A percentile compares a stretch with the other conserved stretches of the same genome.
Conservation (phyloP, 495 filamentous ascomycete genomes). For the Penicillium mononematosum region DNA sequence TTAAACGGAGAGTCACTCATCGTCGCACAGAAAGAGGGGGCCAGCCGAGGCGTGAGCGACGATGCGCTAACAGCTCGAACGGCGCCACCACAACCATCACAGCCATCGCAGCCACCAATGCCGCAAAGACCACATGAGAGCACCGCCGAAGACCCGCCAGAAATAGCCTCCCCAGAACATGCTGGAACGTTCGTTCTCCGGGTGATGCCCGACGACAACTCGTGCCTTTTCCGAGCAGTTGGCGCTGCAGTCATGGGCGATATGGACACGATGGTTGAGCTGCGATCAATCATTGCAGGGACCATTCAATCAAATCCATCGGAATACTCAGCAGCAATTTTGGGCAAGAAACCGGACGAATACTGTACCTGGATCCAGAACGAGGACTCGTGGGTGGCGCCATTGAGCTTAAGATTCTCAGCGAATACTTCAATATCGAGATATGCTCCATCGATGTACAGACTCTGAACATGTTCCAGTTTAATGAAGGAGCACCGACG, state of each 20-base stretch:
- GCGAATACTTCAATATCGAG: constrained; percentile 82
- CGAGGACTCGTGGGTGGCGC: constrained; percentile 82
- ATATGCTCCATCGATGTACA: constrained; percentile 83
- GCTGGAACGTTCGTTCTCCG: constrained; percentile 72
- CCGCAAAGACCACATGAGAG: constrained; percentile 19
- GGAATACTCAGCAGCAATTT: constrained; percentile 69
- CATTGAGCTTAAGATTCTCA: constrained; percentile 84
- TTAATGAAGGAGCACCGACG: constrained; percentile 71
- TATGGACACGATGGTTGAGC: constrained; percentile 68
- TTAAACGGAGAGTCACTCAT: constrained; percentile 82
- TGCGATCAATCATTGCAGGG: constrained; percentile 79
- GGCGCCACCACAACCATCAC: constrained; percentile 22
- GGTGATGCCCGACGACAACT: constrained; percentile 97
- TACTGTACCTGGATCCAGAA: constrained; percentile 87
- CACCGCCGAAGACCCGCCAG: constrained; percentile 60
- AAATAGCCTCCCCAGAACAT: constrained; percentile 61
- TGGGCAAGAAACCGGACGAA: constrained; percentile 69
- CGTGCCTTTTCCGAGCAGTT: constrained; percentile 89
- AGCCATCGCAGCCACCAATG: constrained; percentile 18
- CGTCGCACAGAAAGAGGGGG: constrained; percentile 51
- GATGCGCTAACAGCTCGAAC: constrained; percentile 19
- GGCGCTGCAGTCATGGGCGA: constrained; percentile 71
- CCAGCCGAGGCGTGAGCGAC: constrained; percentile 17
- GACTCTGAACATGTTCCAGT: constrained; percentile 64
- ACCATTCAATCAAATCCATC: constrained; percentile 71